Percentiles rank a stretch among this genome's conserved stretches.
These are phyloP conservation scores for Podospora anserina DNA, from an alignment of 495 filamentous ascomycete species.

Conservation along the genomic window DNA sequence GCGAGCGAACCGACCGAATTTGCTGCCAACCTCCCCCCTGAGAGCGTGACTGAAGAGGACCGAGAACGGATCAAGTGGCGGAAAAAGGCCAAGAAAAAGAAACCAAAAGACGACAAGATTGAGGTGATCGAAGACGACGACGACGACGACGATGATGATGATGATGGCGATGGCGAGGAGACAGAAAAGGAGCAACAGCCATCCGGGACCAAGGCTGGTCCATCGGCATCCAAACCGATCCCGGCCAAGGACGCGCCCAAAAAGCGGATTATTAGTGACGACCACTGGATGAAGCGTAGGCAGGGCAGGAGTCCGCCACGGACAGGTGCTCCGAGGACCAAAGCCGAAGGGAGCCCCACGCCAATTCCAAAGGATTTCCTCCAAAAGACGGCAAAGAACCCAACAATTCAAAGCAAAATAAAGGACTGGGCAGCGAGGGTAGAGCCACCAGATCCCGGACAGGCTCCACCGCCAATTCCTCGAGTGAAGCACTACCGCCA, in stretches of 20 bases:
- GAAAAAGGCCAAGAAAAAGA: slow-evolving; percentile 36
- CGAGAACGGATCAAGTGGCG: slow-evolving; percentile 47
- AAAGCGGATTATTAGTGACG: slow-evolving; percentile 77
- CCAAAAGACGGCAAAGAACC: slow-evolving; percentile 48
- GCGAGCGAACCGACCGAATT: slow-evolving; percentile 46
- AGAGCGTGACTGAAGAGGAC: slow-evolving; percentile 51
- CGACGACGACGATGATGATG: slow-evolving; percentile 20
- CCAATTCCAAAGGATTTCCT: slow-evolving; percentile 52
- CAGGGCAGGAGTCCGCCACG: slow-evolving; percentile 48
- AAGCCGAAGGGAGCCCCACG: slow-evolving; percentile 31
- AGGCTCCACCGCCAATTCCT: slow-evolving; percentile 18
- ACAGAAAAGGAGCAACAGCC: slow-evolving; percentile 34
- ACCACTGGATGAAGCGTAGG: slow-evolving; percentile 64
- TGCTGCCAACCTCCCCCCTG: slow-evolving; percentile 41
- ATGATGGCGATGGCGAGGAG: slow-evolving; percentile 28
- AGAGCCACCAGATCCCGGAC: slow-evolving; percentile 35
- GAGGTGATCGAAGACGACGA: slow-evolving; percentile 28
- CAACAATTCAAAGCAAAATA: slow-evolving; percentile 49
- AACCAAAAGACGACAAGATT: slow-evolving; percentile 25
- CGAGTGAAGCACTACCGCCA: slow-evolving; percentile 28
- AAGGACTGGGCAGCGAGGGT: slow-evolving; percentile 51
- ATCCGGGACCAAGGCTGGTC: slow-evolving; percentile 11
- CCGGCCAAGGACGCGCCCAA: slow-evolving; percentile 48
- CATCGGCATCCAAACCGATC: slow-evolving; percentile 12
- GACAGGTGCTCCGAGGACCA: slow-evolving; percentile 35